phyloP scores from a whole-genome alignment of 768 basidiomycete genomes.

The Paxillus rubicundulus region DNA sequence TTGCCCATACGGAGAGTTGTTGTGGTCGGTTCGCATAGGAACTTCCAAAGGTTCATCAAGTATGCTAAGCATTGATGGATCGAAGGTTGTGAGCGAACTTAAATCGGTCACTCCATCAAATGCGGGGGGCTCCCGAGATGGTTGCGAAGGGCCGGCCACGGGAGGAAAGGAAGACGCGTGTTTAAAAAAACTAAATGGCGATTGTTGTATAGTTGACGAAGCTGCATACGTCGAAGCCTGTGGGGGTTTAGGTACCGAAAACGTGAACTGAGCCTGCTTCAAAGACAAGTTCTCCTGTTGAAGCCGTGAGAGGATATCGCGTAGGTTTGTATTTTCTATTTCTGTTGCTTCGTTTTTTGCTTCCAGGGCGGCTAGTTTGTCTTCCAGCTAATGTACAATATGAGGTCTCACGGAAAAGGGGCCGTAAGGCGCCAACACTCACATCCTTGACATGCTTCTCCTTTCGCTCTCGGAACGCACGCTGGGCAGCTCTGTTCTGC shows the following conservation, averaged over 20 bases:
- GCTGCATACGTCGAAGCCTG: slow-evolving; percentile 21
- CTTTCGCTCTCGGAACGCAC: slow-evolving; percentile 95
- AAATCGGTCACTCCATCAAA: slow-evolving; percentile 47
- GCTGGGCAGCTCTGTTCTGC: slow-evolving; percentile 95
- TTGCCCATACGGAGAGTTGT: slow-evolving; percentile 45
- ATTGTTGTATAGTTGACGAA: slow-evolving; percentile 17
- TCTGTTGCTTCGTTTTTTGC: slow-evolving; percentile 70
- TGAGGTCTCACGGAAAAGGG: slow-evolving; percentile 9
- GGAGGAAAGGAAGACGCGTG: slow-evolving; percentile 21
- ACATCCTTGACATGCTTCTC: slow-evolving; percentile 98
- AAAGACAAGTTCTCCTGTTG: slow-evolving; percentile 85
- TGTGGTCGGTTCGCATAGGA: slow-evolving; percentile 58
- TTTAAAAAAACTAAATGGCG: slow-evolving; percentile 28
- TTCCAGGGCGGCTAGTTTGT: slow-evolving; percentile 84
- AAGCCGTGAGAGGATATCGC: slow-evolving; percentile 78
- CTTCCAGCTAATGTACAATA: slow-evolving; percentile 64
- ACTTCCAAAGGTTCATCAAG: slow-evolving; percentile 62
- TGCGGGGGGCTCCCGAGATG: slow-evolving; percentile 24
- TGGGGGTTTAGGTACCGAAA: slow-evolving; percentile 60
- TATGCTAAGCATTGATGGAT: slow-evolving; percentile 61
- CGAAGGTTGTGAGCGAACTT: slow-evolving; percentile 66
- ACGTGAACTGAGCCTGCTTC: slow-evolving; percentile 82
- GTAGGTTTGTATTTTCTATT: slow-evolving; percentile 85
- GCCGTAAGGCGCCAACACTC: slow-evolving; percentile 33
- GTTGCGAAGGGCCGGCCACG: slow-evolving; percentile 29